Evolutionary conservation across 805 yeast species (phyloP), one percentile per base, ranked within the genome.

Genomic region (Saturnispora mendoncae): DNA sequence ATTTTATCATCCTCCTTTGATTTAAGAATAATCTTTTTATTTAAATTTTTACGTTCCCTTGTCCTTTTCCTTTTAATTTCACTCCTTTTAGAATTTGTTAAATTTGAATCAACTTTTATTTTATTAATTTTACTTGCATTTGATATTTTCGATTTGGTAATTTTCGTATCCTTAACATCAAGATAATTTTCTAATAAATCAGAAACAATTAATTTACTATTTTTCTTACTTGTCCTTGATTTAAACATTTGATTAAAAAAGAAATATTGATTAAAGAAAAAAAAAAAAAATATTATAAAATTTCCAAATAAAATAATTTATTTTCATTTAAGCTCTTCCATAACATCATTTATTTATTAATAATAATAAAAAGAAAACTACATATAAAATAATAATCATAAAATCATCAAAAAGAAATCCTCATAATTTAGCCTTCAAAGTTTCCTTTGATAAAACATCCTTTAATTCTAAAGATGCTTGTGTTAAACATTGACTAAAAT

Each of bases 381-480:
- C 25, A 6, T 23, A 9, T 9, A 42, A 6, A 13, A 9, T 48
- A 37, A 53, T 10, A 56, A 42, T 41, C n/a, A 18, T 8, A 9
- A 13, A 10, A 5, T 5, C 29, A 27, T 27, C 14, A n/a, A 27
- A 5, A 27, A 27, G 14, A 27, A 7, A 7, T 27, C n/a, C 12
- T 51, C 42, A 56, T n/a, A 58, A 44, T 41, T 58, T 58, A 13
- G 62, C 36, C 36, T 52, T 56, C 17, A 53, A 12, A 3, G 44
- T 34, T 19, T 55, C 59, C 20, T 40, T 42, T 12, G 49, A 31
- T 17, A 88, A 74, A 20, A 81, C 68, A 39, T 75, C 81, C 51
- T 71, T 82, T 62, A 90, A 66, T 62, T 90, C 95, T 52, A 79
- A 80, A 24, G 95, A 94, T 33, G 92, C 77, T 51, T 80, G 76